phyloP scores from a whole-genome alignment of 495 filamentous ascomycete species.

The Penicillium simplicissimum region DNA sequence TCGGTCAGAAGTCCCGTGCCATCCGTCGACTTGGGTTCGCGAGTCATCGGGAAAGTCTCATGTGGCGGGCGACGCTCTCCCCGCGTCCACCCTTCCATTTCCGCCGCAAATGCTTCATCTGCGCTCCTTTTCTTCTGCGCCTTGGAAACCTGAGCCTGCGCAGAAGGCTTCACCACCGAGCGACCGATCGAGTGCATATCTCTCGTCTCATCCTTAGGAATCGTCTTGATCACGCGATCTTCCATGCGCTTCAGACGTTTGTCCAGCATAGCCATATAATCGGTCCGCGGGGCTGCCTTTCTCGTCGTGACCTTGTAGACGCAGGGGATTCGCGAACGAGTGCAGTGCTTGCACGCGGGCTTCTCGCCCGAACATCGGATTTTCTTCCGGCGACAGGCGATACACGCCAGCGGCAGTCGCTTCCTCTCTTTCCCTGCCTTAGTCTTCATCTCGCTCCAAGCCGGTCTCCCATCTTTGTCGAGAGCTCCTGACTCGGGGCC shows the following conservation, averaged over 20 bases:
- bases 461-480: conserved; percentile 48
- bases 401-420: conserved; percentile 89
- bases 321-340: conserved; percentile 89
- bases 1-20: conserved; percentile 73
- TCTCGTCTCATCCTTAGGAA: conserved; percentile 77
- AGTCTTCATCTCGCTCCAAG: conserved; percentile 97
- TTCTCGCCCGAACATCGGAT: conserved; percentile 98
- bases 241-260: conserved; percentile 94
- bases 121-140: conserved; percentile 78
- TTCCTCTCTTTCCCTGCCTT: conserved; percentile 98
- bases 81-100: conserved; percentile 80
- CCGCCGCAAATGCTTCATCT: conserved; percentile 82
- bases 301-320: conserved; percentile 98
- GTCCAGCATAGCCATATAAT: conserved; percentile 99
- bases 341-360: conserved; percentile 94
- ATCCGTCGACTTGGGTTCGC: conserved; percentile 62
- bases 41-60: conserved; percentile 56
- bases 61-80: conserved; percentile 47
- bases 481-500: conserved; percentile 57
- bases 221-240: conserved; percentile 93
- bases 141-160: conserved; percentile 60
- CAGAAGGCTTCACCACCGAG: conserved; percentile 77
- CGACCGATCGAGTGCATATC: conserved; percentile 64
- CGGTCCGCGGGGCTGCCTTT: conserved; percentile 93
- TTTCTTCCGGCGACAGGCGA: conserved; percentile 95